These are phyloP conservation scores for Cicer cuneatum DNA, from an alignment of 306 rosid genomes.

Conservation along the genomic window DNA sequence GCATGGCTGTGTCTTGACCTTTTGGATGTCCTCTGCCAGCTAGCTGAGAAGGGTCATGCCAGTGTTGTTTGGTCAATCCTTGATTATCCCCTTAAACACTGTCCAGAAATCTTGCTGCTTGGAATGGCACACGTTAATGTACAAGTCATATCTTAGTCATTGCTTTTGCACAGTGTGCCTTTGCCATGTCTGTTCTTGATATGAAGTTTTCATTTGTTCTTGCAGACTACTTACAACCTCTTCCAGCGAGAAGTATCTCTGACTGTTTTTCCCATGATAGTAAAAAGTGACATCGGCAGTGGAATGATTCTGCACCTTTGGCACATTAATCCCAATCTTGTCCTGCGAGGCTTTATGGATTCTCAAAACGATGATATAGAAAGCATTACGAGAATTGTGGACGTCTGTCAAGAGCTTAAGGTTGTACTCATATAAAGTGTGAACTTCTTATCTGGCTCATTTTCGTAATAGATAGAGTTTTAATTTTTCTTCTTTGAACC, in stretches of 20 bases:
- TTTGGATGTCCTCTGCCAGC: slow-evolving; percentile 77
- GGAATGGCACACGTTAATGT: slow-evolving; percentile 87
- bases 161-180: slow-evolving; percentile 4
- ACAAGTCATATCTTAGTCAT: slow-evolving; percentile 36
- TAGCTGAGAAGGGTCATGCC: slow-evolving; percentile 97
- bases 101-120: slow-evolving; percentile 92
- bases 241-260: slow-evolving; percentile 80
- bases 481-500: slow-evolving; percentile 5
- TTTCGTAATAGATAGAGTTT: slow-evolving; percentile 13
- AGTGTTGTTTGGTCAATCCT: slow-evolving; percentile 75
- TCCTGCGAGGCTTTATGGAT: slow-evolving; percentile 80
- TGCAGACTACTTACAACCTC: slow-evolving; percentile 94
- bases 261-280: slow-evolving; percentile 68
- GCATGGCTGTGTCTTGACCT: slow-evolving; percentile 93
- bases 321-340: slow-evolving; percentile 76
- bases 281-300: slow-evolving; percentile 61
- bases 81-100: slow-evolving; percentile 83
- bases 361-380: slow-evolving; percentile 70
- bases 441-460: slow-evolving; percentile 27
- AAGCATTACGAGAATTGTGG: slow-evolving; percentile 64
- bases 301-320: slow-evolving; percentile 83
- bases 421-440: slow-evolving; percentile 51
- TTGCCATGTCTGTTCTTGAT: slow-evolving; percentile 29
- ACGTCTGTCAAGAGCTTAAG: slow-evolving; percentile 87
- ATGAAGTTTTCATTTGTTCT: slow-evolving; percentile 39